A percentile compares a stretch with the other conserved stretches of the same genome.
These are phyloP conservation scores for Diplodia mutila DNA, from an alignment of 2,329 filamentous ascomycete species.

Conservation along the genomic window DNA sequence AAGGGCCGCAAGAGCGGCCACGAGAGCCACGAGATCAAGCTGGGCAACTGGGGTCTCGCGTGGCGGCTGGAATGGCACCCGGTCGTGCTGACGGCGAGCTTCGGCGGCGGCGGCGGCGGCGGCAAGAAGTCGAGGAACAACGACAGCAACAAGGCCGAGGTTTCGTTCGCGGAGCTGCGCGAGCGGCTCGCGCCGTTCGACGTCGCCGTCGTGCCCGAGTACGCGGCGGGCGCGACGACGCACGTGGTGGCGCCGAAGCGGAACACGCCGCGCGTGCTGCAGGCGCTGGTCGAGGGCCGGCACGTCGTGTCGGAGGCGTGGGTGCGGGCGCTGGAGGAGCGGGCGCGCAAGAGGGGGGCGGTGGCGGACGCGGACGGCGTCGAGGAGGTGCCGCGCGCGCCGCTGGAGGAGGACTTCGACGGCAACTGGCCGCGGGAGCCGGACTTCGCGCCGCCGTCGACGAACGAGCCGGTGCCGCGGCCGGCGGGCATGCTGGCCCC, in stretches of 20 bases:
- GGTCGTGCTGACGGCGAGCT: background rate
- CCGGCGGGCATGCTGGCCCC: slow-evolving; percentile 73
- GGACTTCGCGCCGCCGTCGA: slow-evolving; percentile 72
- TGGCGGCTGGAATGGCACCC: slow-evolving; percentile 55
- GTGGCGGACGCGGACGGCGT: slow-evolving; percentile 71
- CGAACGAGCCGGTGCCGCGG: slow-evolving; percentile 73
- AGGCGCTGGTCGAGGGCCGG: slow-evolving; percentile 80
- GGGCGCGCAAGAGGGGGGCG: slow-evolving; percentile 51
- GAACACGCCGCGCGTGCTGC: slow-evolving; percentile 84
- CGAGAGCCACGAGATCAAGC: slow-evolving; percentile 65
- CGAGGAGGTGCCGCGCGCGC: slow-evolving; percentile 54
- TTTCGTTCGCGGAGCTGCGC: slow-evolving; percentile 54
- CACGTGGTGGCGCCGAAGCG: slow-evolving; percentile 88
- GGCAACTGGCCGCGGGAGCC: slow-evolving; percentile 75
- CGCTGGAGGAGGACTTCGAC: slow-evolving; percentile 79
- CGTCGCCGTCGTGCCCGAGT: slow-evolving; percentile 80
- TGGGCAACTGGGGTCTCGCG: slow-evolving; percentile 70
- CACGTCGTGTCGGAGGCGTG: slow-evolving; percentile 76
- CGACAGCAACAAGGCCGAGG: background rate
- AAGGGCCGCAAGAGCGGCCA: slow-evolving; percentile 45
- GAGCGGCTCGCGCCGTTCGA: slow-evolving; percentile 79
- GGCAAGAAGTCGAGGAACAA: background rate
- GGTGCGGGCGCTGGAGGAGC: slow-evolving; percentile 69
- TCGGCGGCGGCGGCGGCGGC: background rate
- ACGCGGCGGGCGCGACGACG: slow-evolving; percentile 71